Evolutionary conservation across 306 rosid species (phyloP).

Genomic region (Spatholobus suberectus): DNA sequence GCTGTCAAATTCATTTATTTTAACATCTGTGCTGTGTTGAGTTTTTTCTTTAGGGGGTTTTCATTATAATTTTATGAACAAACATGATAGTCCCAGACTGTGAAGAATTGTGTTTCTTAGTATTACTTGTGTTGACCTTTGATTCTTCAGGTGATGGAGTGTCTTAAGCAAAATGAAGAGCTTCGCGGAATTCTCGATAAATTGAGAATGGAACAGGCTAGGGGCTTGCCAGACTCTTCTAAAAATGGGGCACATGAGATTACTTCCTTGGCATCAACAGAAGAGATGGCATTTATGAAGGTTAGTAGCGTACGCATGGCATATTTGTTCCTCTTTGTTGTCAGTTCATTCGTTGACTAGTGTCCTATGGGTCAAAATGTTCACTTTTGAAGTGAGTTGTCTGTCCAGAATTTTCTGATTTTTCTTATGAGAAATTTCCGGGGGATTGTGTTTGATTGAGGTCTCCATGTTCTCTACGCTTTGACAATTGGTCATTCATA

Average conservation of each 20-base stretch:
- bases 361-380: background rate
- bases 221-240: slow-evolving; percentile 50
- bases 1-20: background rate
- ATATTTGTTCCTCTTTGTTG: slow-evolving; percentile 20
- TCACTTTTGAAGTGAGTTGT: slow-evolving; percentile 7
- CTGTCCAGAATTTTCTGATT: slow-evolving; percentile 2
- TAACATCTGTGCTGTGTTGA: slow-evolving; percentile 3
- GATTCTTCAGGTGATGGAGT: slow-evolving; percentile 78
- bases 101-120: background rate
- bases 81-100: slow-evolving; percentile 23
- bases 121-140: slow-evolving; percentile 18
- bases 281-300: slow-evolving; percentile 78
- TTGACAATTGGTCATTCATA: background rate
- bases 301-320: slow-evolving; percentile 49
- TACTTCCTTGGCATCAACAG: slow-evolving; percentile 51
- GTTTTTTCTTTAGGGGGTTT: background rate
- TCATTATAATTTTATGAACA: slow-evolving; percentile 7
- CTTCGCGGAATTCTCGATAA: slow-evolving; percentile 74
- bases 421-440: slow-evolving; percentile 19
- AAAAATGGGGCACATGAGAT: slow-evolving; percentile 46
- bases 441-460: slow-evolving; percentile 19
- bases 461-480: slow-evolving; percentile 30
- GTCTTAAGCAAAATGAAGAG: slow-evolving; percentile 91
- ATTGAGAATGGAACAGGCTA: slow-evolving; percentile 73
- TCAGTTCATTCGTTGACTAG: slow-evolving; percentile 22